Conservation (phyloP, 768 basidiomycete species). For the Trametes cubensis region DNA sequence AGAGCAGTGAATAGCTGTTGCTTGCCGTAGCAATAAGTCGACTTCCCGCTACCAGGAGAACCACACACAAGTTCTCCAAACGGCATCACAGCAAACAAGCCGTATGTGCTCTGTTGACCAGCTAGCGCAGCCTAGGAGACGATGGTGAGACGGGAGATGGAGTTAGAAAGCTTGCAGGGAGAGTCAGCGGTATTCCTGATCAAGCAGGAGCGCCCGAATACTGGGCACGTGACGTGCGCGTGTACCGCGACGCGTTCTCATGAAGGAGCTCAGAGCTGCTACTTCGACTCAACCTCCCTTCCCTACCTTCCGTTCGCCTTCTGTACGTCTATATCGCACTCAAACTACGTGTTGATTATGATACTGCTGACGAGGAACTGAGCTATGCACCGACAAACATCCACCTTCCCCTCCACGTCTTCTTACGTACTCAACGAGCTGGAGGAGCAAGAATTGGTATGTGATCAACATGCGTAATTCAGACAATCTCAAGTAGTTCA, state of each 20-base stretch:
- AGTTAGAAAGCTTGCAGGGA: no score
- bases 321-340: no score
- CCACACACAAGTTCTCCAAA: conserved; percentile 89
- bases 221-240: conserved; percentile 11
- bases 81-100: conserved; percentile 53
- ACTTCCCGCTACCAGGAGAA: conserved; percentile 85
- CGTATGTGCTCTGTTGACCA: background rate
- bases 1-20: conserved; percentile 88
- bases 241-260: background rate
- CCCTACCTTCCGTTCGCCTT: background rate
- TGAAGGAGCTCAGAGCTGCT: no score
- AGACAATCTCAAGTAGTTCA: no score
- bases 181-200: no score
- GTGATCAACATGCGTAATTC: no score
- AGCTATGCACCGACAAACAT: no score
- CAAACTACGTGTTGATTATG: no score
- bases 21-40: conserved; percentile 87
- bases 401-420: background rate
- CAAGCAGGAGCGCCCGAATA: background rate
- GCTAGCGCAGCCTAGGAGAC: background rate
- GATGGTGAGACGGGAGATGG: background rate
- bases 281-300: background rate
- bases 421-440: background rate
- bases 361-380: no score
- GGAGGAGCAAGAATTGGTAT: no score